These are phyloP conservation scores for Exophiala viscosa DNA, from an alignment of 2,329 filamentous ascomycete genomes.

Conservation along the genomic window DNA sequence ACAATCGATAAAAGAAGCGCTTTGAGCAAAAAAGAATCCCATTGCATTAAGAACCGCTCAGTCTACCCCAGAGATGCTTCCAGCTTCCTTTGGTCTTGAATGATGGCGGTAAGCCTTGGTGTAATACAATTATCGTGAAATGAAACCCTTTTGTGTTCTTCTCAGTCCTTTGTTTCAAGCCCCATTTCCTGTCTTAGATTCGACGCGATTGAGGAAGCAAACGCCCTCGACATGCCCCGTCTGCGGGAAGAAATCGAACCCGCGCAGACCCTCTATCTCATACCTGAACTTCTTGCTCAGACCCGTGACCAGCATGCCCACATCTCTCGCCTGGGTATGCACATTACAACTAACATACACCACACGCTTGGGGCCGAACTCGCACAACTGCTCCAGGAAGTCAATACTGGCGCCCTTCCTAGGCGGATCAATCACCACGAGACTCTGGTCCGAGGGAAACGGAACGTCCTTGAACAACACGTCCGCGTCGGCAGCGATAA, in stretches of 20 bases:
- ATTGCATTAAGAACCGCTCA: too few relatives aligned
- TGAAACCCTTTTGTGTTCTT: too few relatives aligned
- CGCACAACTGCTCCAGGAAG: constrained; percentile 76
- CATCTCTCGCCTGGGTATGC: constrained; percentile 91
- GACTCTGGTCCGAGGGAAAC: constrained; percentile 75
- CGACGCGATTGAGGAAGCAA: constrained; percentile 51
- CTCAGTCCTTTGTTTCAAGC: too few relatives aligned
- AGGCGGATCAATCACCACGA: constrained; percentile 94
- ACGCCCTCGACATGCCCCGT: constrained; percentile 66
- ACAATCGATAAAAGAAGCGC: constrained; percentile 1
- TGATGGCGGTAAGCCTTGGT: too few relatives aligned
- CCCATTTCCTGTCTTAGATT: too few relatives aligned
- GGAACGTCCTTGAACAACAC: constrained; percentile 73
- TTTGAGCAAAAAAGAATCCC: neutral
- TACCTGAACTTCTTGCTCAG: constrained; percentile 51
- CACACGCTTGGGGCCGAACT: constrained; percentile 72
- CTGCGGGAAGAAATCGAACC: constrained; percentile 98
- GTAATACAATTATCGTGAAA: too few relatives aligned
- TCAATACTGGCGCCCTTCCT: constrained; percentile 86
- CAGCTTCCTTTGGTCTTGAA: too few relatives aligned
- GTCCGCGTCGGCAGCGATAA: constrained; percentile 84
- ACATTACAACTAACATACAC: constrained; percentile 98
- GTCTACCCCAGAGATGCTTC: too few relatives aligned
- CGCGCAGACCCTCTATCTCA: constrained; percentile 82
- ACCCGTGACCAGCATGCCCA: constrained; percentile 71